Conservation (phyloP, 257 asterid genomes). For the Jacaranda mimosifolia region DNA sequence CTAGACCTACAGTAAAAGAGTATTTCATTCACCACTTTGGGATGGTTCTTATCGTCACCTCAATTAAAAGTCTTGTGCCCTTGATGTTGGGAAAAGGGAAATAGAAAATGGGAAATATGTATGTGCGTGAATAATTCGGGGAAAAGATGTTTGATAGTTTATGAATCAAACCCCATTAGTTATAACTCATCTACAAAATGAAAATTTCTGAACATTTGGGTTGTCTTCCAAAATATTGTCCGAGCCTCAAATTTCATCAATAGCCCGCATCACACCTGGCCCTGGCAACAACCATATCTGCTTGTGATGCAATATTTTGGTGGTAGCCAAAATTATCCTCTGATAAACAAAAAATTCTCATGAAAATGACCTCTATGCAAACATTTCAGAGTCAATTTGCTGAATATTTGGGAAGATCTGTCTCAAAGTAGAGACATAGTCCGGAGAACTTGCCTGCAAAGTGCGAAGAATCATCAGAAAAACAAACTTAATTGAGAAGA, state of each 20-base stretch:
- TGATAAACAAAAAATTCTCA: slow-evolving; percentile 10
- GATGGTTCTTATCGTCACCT: slow-evolving; percentile 9
- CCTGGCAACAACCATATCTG: slow-evolving; percentile 20
- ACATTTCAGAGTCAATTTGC: slow-evolving; percentile 85
- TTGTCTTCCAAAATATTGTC: background rate
- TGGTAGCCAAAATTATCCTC: background rate
- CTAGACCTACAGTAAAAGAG: slow-evolving; percentile 5
- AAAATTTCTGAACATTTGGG: slow-evolving; percentile 21
- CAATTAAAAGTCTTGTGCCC: background rate
- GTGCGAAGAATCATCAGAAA: slow-evolving; percentile 17
- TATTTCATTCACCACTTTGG: slow-evolving; percentile 20
- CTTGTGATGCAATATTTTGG: background rate
- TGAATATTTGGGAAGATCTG: slow-evolving; percentile 75
- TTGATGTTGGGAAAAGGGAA: background rate
- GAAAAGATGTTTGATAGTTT: background rate
- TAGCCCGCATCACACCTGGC: slow-evolving; percentile 24
- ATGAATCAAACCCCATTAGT: too few species aligned
- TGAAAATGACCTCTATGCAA: slow-evolving; percentile 47
- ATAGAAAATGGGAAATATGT: background rate
- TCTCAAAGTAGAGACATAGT: slow-evolving; percentile 66
- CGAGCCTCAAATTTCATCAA: slow-evolving; percentile 25
- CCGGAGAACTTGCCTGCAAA: slow-evolving; percentile 77
- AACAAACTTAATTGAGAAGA: background rate
- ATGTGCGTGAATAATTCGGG: background rate
- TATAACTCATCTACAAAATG: slow-evolving; percentile 16